Base-by-base conservation (phyloP, 768 basidiomycete genomes). In the Rhodosporidiobolus odoratus region DNA sequence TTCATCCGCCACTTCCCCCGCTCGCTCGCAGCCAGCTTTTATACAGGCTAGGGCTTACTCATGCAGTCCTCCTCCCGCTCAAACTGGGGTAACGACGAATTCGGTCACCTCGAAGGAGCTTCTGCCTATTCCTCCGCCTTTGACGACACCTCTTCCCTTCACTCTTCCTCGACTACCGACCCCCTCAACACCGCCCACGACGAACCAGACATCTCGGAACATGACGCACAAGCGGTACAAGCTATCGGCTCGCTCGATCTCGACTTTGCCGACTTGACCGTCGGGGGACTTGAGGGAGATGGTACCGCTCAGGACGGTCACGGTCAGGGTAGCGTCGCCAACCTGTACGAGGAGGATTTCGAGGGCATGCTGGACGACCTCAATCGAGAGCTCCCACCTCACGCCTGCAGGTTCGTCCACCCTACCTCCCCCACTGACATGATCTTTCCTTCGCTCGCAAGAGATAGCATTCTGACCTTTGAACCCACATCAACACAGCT, bases 341-440 rank as follows among this genome's bases (percentile, higher is more conserved):
- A 69, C 53, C 21, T 72, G 60, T 75, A 75, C 65, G 89, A 91
- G 67, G 92, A 93, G 63, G 92, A 95, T 77, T 91, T 93, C 73
- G 91, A 94, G 79, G 89, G 86, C 12, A 89, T 92, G 54, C 82
- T 95, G 47, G 92, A 94, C 69, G 92, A 94, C 78, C 78, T 92
- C 76, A 93, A 91, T 80, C 89, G 91, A 73, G 91, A 93, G 81
- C 79, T 94, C 60, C 92, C 92, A 3, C 86, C 89, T 16, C 95
- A 97, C 80, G 95, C 95, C 15, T 97, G 94, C 90, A 92, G 91
- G 94, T 92, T 37, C 68, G 79, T 69, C 34, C 17, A n/a, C 37
- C 32, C 69, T 38, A 25, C 41, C 27, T 37, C 15, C 5, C 35
- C 19, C 43, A 8, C 43, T 47, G 35, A 35, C 57, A 21, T 56